Evolutionary conservation across 352 stramenopile genomes (phyloP).

Genomic region (Phytophthora macrochlamydospora): DNA sequence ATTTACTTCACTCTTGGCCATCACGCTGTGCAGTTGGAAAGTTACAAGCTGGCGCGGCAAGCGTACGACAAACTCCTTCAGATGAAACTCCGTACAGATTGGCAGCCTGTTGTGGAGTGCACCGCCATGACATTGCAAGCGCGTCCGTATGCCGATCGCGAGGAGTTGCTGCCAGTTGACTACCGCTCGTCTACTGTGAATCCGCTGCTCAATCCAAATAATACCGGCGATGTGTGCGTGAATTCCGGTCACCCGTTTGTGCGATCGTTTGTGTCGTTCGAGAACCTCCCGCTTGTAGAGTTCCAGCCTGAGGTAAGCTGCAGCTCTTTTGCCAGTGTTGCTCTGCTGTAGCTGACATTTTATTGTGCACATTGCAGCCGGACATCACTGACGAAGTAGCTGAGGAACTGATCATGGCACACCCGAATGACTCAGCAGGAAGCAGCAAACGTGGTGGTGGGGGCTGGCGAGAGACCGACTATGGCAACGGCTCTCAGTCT

Average conservation of each 20-base stretch:
- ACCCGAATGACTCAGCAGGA: slow-evolving; percentile 42
- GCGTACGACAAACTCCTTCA: slow-evolving; percentile 93
- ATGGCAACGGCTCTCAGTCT: slow-evolving; percentile 72
- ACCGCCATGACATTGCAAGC: slow-evolving; percentile 93
- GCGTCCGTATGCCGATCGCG: slow-evolving; percentile 92
- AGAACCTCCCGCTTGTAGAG: slow-evolving; percentile 95
- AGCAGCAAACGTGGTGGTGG: slow-evolving; percentile 27
- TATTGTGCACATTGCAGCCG: slow-evolving; percentile 28
- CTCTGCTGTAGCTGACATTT: slow-evolving; percentile 1
- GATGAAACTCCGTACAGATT: slow-evolving; percentile 87
- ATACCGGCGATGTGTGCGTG: slow-evolving; percentile 90
- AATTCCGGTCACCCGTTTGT: slow-evolving; percentile 95
- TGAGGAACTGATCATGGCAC: slow-evolving; percentile 75
- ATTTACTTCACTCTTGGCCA: slow-evolving; percentile 96
- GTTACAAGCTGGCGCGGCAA: slow-evolving; percentile 92
- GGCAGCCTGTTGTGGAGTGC: slow-evolving; percentile 90
- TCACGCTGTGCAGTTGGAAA: slow-evolving; percentile 88
- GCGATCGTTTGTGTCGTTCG: slow-evolving; percentile 95
- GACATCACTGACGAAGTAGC: slow-evolving; percentile 86
- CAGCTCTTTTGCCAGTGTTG: slow-evolving; percentile 1
- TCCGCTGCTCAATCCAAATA: slow-evolving; percentile 90
- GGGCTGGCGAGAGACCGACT: slow-evolving; percentile 67
- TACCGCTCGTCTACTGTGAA: slow-evolving; percentile 95
- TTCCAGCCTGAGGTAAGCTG: slow-evolving; percentile 79
- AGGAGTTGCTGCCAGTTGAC: slow-evolving; percentile 94